These are phyloP conservation scores for Pseudognaphalium luteoalbum DNA, from an alignment of 129 eudicot genomes.

Conservation along the genomic window DNA sequence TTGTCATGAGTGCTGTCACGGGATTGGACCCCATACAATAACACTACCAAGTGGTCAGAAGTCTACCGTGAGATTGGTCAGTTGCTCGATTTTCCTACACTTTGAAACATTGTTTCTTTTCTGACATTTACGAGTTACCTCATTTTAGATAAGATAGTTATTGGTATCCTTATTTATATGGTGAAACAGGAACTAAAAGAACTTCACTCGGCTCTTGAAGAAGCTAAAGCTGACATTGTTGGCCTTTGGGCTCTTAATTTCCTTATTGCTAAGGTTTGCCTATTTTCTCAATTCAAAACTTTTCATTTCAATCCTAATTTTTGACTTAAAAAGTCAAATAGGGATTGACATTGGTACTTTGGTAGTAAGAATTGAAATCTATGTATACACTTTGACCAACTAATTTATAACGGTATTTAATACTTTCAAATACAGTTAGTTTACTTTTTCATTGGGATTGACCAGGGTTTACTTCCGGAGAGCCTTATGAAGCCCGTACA, in stretches of 20 bases:
- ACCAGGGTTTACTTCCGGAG: slow-evolving; percentile 67
- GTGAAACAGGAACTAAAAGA: slow-evolving; percentile 85
- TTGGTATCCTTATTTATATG: slow-evolving; percentile 9
- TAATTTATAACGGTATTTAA: neutral
- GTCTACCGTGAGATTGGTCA: slow-evolving; percentile 96
- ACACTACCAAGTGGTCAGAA: slow-evolving; percentile 75
- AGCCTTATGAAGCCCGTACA: slow-evolving; percentile 67
- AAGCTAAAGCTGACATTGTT: slow-evolving; percentile 98
- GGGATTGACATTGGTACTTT: neutral
- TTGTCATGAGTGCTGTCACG: slow-evolving; percentile 97
- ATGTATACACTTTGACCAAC: neutral
- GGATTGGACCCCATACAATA: slow-evolving; percentile 93
- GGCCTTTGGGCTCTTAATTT: slow-evolving; percentile 94
- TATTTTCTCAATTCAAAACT: too few relatives aligned
- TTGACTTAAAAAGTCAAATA: neutral
- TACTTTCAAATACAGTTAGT: neutral
- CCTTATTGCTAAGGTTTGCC: slow-evolving; percentile 63
- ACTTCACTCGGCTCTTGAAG: slow-evolving; percentile 90
- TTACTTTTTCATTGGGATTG: slow-evolving; percentile 24
- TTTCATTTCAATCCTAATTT: too few relatives aligned
- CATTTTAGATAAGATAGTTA: neutral
- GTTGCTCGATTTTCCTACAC: slow-evolving; percentile 15
- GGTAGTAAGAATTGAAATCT: neutral
- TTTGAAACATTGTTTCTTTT: neutral
- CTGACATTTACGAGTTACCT: neutral